Evolutionary conservation across 2,329 filamentous ascomycete genomes (phyloP).

Genomic region (Paecilomyces formosus): DNA sequence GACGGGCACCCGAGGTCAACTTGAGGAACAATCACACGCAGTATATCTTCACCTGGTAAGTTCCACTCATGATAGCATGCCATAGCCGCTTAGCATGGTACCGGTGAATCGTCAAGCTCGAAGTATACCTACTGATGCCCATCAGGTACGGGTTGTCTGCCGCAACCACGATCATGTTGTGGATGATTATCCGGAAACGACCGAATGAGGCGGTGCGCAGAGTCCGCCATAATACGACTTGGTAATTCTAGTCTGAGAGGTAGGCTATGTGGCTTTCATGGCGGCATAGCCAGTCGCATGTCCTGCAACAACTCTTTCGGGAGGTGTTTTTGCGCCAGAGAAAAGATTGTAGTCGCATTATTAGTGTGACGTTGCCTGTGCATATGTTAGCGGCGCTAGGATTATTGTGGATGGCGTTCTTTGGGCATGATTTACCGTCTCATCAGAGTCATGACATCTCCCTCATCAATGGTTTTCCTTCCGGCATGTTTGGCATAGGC

Average conservation of each 20-base stretch:
- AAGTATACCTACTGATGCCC: constrained; percentile 14
- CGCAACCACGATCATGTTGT: constrained; percentile 91
- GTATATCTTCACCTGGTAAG: constrained; percentile 98
- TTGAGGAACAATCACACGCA: constrained; percentile 94
- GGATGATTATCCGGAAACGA: constrained; percentile 87
- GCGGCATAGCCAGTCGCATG: constrained; percentile 45
- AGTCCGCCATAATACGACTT: constrained; percentile 68
- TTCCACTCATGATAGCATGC: constrained; percentile 6
- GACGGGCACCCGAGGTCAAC: constrained; percentile 80
- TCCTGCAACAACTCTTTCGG: constrained; percentile 78
- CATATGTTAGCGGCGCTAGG: constrained; percentile 22
- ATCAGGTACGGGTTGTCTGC: constrained; percentile 74
- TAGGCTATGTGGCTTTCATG: constrained; percentile 15
- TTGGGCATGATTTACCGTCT: constrained; percentile 53
- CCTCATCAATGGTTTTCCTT: constrained; percentile 78
- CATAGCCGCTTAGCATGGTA: background rate
- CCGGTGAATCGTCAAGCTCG: background rate
- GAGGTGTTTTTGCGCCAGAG: constrained; percentile 74
- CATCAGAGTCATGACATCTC: constrained; percentile 75
- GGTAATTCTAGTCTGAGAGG: constrained; percentile 43
- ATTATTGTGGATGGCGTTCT: background rate
- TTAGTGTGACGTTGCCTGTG: constrained; percentile 70
- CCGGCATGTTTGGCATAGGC: constrained; percentile 76
- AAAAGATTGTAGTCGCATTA: constrained; percentile 67
- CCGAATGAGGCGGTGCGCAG: constrained; percentile 64